Evolutionary conservation across 345 rosid species (phyloP).

Genomic region (Ricinus communis): DNA sequence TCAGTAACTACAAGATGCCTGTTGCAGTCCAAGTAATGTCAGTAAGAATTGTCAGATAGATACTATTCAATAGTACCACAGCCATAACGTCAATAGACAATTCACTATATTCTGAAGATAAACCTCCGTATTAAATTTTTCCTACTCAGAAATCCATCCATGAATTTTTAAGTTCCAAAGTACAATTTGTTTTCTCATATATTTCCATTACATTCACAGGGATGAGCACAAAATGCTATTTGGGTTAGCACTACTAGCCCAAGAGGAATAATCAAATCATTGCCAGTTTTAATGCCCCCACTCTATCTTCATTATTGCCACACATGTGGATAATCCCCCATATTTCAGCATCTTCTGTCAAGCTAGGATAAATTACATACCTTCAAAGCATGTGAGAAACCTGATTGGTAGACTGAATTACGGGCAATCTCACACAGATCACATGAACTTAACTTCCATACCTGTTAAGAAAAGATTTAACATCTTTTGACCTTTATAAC

Average conservation of each 20-base stretch:
- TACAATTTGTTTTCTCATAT: not conserved
- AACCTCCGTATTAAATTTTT: not conserved
- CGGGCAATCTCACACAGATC: conserved; percentile 98
- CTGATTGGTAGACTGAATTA: conserved; percentile 97
- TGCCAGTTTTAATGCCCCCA: not conserved
- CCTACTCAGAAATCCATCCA: not conserved
- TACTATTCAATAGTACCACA: no score
- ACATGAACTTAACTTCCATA: conserved; percentile 97
- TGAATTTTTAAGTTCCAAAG: no score
- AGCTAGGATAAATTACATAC: conserved; percentile 33
- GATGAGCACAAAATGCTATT: not conserved
- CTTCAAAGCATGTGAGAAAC: conserved; percentile 98
- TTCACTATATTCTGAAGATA: not conserved
- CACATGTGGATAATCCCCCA: not conserved
- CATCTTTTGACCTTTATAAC: not conserved
- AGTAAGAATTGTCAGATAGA: not conserved
- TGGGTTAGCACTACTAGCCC: no score
- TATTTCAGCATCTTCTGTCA: conserved; percentile 10
- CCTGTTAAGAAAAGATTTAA: conserved; percentile 41
- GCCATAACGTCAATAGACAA: no score
- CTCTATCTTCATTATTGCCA: not conserved
- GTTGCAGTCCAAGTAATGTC: not conserved
- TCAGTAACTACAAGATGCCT: not conserved
- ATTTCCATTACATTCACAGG: not conserved
- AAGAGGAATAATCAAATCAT: not conserved